Evolutionary conservation across 306 rosid genomes (phyloP).

Genomic region (Cicer pinnatifidum): DNA sequence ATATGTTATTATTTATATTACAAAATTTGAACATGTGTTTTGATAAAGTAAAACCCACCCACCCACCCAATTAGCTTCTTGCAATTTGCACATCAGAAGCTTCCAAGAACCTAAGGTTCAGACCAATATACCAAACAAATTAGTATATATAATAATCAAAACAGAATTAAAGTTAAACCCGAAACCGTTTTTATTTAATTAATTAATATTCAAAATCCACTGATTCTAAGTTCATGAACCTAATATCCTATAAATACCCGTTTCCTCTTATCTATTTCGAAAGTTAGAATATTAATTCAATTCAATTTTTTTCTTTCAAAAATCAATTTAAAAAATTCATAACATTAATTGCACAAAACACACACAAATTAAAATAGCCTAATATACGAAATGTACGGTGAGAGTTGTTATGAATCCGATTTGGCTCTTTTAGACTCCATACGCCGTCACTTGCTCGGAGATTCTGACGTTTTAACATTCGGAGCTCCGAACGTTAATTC

Average conservation of each 20-base stretch:
- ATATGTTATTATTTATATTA: background rate
- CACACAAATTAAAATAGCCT: background rate
- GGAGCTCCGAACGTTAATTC: slow-evolving; percentile 34
- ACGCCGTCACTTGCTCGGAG: slow-evolving; percentile 74
- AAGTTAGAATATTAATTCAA: slow-evolving; percentile 17
- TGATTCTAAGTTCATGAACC: slow-evolving; percentile 53
- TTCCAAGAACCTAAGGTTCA: slow-evolving; percentile 48
- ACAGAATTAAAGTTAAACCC: background rate
- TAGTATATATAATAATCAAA: background rate
- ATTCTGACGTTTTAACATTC: slow-evolving; percentile 43
- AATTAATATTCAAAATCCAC: slow-evolving; percentile 1
- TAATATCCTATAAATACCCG: slow-evolving; percentile 47
- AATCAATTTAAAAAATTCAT: background rate
- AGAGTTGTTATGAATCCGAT: slow-evolving; percentile 50
- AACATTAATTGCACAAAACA: background rate
- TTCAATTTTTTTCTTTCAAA: slow-evolving; percentile 27
- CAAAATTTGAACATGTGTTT: slow-evolving; percentile 43
- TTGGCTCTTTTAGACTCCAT: slow-evolving; percentile 57
- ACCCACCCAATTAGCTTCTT: slow-evolving; percentile 18
- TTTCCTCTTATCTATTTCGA: background rate
- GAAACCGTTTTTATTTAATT: background rate
- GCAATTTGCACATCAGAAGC: slow-evolving; percentile 50
- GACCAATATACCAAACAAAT: background rate
- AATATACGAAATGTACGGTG: slow-evolving; percentile 44
- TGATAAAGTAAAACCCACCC: slow-evolving; percentile 36